A percentile compares a stretch with the other conserved stretches of the same genome.
Evolutionary conservation across 805 yeast genomes (phyloP).

Genomic region (Blastobotrys americana): DNA sequence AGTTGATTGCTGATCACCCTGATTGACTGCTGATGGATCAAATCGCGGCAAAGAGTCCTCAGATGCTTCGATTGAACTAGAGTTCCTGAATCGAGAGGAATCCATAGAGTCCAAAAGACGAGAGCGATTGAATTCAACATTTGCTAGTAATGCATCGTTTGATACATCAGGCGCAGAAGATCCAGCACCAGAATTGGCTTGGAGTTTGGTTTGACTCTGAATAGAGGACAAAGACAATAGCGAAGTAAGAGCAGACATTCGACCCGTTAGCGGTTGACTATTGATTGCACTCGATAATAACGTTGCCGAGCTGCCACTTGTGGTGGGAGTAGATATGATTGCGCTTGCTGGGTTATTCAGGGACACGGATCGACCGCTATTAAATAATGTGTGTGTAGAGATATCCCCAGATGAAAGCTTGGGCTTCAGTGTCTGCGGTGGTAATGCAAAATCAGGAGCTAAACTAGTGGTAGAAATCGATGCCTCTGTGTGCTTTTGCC

Average conservation of each 20-base stretch:
- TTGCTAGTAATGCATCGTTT: too few species aligned
- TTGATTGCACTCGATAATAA: constrained; percentile 8
- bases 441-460: constrained; percentile 24
- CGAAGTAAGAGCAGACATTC: constrained; percentile 36
- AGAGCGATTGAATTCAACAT: too few species aligned
- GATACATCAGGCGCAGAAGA: too few species aligned
- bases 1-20: too few species aligned
- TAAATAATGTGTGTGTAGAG: not conserved
- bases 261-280: not conserved
- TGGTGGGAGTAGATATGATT: constrained; percentile 15
- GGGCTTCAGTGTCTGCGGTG: constrained; percentile 18
- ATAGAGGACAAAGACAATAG: constrained; percentile 30
- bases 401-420: constrained; percentile 11
- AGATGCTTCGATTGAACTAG: too few species aligned
- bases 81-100: too few species aligned
- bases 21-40: too few species aligned
- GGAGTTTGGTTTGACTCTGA: too few species aligned
- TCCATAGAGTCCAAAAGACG: too few species aligned
- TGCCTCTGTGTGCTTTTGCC: constrained; percentile 18
- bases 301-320: constrained; percentile 2
- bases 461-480: constrained; percentile 18
- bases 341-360: constrained; percentile 16
- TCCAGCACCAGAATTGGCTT: too few species aligned
- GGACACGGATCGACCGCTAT: constrained; percentile 23
- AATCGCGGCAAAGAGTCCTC: too few species aligned